These are phyloP conservation scores for Fraxinus pennsylvanica DNA, from an alignment of 257 asterid genomes.

Conservation along the genomic window DNA sequence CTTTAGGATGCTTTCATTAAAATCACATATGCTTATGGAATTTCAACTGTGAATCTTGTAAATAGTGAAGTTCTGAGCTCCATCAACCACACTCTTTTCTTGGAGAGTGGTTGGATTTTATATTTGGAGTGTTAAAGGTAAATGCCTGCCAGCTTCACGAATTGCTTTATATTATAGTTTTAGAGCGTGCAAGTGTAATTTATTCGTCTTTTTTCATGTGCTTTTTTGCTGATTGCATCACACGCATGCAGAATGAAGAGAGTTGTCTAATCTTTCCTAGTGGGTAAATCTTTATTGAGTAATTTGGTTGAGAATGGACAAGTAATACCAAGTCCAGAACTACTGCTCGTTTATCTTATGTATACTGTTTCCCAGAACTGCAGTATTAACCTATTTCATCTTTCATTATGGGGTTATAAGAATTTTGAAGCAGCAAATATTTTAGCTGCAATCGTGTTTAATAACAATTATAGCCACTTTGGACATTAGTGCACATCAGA, in stretches of 20 bases:
- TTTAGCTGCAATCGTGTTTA: background rate
- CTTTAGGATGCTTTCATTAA: background rate
- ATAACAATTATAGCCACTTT: background rate
- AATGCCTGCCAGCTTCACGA: conserved; percentile 8
- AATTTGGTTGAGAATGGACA: background rate
- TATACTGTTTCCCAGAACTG: background rate
- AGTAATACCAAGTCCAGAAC: background rate
- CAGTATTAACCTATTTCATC: background rate
- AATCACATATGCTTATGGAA: background rate
- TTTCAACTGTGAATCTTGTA: conserved; percentile 10
- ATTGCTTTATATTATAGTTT: background rate
- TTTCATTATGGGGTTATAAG: background rate
- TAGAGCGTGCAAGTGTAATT: background rate
- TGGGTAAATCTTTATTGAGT: background rate
- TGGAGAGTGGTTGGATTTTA: conserved; percentile 1
- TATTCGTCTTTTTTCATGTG: background rate
- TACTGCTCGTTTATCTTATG: background rate
- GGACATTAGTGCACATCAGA: background rate
- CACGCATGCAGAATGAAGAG: background rate
- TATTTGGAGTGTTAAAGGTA: conserved; percentile 7
- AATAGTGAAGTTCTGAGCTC: conserved; percentile 1
- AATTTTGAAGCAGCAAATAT: background rate
- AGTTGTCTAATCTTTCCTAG: background rate
- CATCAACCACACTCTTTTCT: background rate
- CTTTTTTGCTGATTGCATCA: background rate